Conservation (phyloP, 257 asterid species). For the Scutellaria galericulata region DNA sequence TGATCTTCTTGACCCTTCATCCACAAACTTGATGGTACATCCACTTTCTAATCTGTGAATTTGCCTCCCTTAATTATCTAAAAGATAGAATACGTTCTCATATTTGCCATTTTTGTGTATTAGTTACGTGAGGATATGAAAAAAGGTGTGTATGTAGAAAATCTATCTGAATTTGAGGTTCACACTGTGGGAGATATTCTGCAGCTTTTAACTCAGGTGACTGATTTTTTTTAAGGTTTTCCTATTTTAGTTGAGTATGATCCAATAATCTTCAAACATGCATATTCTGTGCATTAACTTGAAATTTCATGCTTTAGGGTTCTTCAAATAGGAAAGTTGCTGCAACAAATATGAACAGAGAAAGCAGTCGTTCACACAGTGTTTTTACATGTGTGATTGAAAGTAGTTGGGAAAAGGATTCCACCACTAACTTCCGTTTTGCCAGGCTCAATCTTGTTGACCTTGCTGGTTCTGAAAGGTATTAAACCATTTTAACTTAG, state of each 20-base stretch:
- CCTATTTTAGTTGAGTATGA: conserved; percentile 17
- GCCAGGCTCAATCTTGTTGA: conserved; percentile 97
- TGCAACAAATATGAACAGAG: conserved; percentile 97
- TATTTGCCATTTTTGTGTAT: conserved; percentile 34
- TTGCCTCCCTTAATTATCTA: conserved; percentile 19
- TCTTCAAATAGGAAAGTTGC: conserved; percentile 92
- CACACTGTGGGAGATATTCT: conserved; percentile 87
- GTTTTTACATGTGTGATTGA: conserved; percentile 98
- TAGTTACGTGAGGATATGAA: conserved; percentile 91
- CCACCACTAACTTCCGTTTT: conserved; percentile 81
- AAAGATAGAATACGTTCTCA: conserved; percentile 24
- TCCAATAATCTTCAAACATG: conserved; percentile 10
- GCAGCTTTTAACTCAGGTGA: conserved; percentile 88
- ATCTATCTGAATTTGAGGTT: conserved; percentile 92
- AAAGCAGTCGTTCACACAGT: conserved; percentile 98
- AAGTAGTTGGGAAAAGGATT: conserved; percentile 94
- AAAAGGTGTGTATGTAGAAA: conserved; percentile 91
- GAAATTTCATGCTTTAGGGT: conserved; percentile 58
- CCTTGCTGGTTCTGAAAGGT: conserved; percentile 99
- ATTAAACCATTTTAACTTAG: conserved; percentile 21
- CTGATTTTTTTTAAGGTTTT: conserved; percentile 6
- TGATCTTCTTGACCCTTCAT: conserved; percentile 96
- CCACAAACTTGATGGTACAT: conserved; percentile 88
- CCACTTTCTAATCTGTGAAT: conserved; percentile 24
- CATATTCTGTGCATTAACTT: conserved; percentile 30